A percentile compares a stretch with the other conserved stretches of the same genome.
These are phyloP conservation scores for Tetrapisispora fleetii DNA, from an alignment of 805 yeast genomes.

Conservation along the genomic window DNA sequence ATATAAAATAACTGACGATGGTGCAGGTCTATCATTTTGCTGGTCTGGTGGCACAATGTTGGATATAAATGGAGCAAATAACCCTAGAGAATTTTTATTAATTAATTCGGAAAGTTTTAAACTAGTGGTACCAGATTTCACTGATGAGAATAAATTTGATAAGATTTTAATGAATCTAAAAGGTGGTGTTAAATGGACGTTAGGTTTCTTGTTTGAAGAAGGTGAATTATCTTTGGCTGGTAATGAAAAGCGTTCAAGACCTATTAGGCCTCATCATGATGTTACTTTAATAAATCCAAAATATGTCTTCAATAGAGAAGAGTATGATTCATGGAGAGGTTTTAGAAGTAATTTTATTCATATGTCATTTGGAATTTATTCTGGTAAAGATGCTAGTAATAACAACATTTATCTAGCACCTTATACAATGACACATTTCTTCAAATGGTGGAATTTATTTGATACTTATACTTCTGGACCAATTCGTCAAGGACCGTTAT, in stretches of 20 bases:
- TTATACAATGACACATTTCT: constrained; percentile 53
- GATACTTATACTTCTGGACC: constrained; percentile 72
- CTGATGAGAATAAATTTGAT: constrained; percentile 22
- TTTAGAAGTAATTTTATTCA: constrained; percentile 59
- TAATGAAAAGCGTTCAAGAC: constrained; percentile 34
- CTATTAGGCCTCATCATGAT: constrained; percentile 54
- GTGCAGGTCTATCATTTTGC: constrained; percentile 55
- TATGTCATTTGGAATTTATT: constrained; percentile 34
- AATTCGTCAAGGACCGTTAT: constrained; percentile 59
- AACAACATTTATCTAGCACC: constrained; percentile 72
- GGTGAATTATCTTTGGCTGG: constrained; percentile 34
- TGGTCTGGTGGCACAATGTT: constrained; percentile 50
- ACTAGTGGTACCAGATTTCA: constrained; percentile 42
- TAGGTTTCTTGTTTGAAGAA: constrained; percentile 67
- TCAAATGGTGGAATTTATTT: constrained; percentile 75
- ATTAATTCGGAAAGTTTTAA: constrained; percentile 48
- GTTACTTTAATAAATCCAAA: constrained; percentile 51
- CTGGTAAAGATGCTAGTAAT: constrained; percentile 32
- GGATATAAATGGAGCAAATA: constrained; percentile 40
- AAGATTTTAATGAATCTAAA: constrained; percentile 52
- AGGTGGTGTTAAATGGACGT: constrained; percentile 66
- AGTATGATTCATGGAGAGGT: constrained; percentile 52
- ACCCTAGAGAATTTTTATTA: constrained; percentile 40
- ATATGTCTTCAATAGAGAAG: constrained; percentile 30
- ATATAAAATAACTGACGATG: constrained; percentile 44